Evolutionary conservation across 495 filamentous ascomycete species (phyloP).

Genomic region (Penicillium lagena): DNA sequence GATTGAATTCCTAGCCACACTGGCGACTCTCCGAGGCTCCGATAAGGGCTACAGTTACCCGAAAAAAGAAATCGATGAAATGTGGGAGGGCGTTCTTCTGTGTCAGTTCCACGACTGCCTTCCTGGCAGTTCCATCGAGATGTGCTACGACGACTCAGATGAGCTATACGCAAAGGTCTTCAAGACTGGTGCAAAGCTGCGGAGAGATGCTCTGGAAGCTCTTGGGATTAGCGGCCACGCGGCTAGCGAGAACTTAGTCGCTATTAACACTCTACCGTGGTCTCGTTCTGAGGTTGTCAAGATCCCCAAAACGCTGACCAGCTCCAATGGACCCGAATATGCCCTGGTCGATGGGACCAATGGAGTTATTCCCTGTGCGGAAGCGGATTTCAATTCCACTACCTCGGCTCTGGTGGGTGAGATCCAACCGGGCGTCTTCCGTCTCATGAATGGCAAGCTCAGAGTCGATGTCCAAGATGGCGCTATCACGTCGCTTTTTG

Average conservation of each 20-base stretch:
- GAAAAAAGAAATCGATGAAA: slow-evolving; percentile 80
- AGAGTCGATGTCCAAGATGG: slow-evolving; percentile 66
- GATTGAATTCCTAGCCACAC: slow-evolving; percentile 80
- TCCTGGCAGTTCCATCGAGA: slow-evolving; percentile 91
- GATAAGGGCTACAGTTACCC: slow-evolving; percentile 70
- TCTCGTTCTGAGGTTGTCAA: slow-evolving; percentile 63
- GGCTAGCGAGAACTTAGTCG: slow-evolving; percentile 32
- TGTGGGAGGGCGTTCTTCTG: slow-evolving; percentile 84
- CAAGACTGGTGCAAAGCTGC: slow-evolving; percentile 60
- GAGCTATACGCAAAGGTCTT: slow-evolving; percentile 83
- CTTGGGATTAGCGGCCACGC: slow-evolving; percentile 50
- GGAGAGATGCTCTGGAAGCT: slow-evolving; percentile 60
- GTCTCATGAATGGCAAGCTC: slow-evolving; percentile 69
- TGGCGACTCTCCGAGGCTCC: slow-evolving; percentile 65
- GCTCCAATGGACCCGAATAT: slow-evolving; percentile 34
- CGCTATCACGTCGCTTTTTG: slow-evolving; percentile 74
- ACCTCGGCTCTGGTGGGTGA: slow-evolving; percentile 57
- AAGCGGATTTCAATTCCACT: slow-evolving; percentile 36
- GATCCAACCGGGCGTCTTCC: slow-evolving; percentile 61
- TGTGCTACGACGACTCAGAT: slow-evolving; percentile 93
- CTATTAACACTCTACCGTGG: slow-evolving; percentile 84
- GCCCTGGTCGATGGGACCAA: slow-evolving; percentile 37
- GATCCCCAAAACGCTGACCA: slow-evolving; percentile 35
- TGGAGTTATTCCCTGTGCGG: slow-evolving; percentile 43
- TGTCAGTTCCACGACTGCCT: slow-evolving; percentile 98